Evolutionary conservation across 1,284 basidiomycete species (phyloP), one percentile per base, ranked within the genome.

Genomic region (Ceratobasidium sp.): DNA sequence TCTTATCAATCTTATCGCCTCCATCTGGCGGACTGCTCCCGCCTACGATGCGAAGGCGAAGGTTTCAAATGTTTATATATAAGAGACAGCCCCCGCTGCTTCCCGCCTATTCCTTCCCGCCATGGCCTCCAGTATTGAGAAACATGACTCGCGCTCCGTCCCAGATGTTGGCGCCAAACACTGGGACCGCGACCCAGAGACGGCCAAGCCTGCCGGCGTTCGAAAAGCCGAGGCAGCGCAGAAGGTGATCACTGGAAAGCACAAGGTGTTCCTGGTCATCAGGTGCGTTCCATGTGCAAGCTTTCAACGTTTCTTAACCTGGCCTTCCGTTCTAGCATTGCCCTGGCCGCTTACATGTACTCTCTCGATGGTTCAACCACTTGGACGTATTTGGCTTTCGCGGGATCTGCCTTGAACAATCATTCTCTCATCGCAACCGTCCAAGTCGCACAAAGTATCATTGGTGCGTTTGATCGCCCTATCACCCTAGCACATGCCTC

Each of bases 271-370:
- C 22, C 37, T 75, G 19, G 16, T 69, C 22, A 34, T 59, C 56
- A 53, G 66, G 65, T 54, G 19, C 22, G 49, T 66, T 29, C 53
- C 24, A 29, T n/a, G 41, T 19, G 19, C 39, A 13, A 31, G 11
- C 1, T 46, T 34, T 31, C 24, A 8, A 8, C 24, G 27, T 24
- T 49, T 31, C n/a, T 13, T 53, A 13, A 34, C 29, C 58, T 11
- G 27, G 19, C 11, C 27, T 27, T n/a, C 13, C 41, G 9, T n/a
- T 34, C 8, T 53, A 91, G 90, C 63, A 83, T 93, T 74, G 90
- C 84, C 34, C 85, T 92, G 2, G 89, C 90, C 0, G 87, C 90
- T 1, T 93, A 93, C 81, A 89, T 92, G 77, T 93, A 93, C 81
- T 91, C 90, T 0, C 84, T 93, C 16, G 92, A 93, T 77, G 85